Percentiles rank a stretch among this genome's conserved stretches.
phyloP scores from a whole-genome alignment of 2,329 filamentous ascomycete genomes.

The Penicillium paneum region DNA sequence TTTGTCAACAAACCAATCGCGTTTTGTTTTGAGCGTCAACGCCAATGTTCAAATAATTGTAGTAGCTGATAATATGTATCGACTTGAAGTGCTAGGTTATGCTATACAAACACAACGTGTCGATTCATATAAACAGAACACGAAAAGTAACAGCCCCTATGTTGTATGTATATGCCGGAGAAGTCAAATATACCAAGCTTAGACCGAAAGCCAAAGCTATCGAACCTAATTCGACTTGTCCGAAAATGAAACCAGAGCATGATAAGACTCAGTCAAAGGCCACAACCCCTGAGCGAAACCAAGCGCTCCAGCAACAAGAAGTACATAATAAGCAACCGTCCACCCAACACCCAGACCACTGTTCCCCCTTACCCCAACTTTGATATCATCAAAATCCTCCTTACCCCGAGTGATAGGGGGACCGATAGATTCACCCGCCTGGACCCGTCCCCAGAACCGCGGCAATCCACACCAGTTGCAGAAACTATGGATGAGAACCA shows the following conservation, averaged over 20 bases:
- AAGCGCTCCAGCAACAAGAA: constrained; percentile 69
- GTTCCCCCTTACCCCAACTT: constrained; percentile 25
- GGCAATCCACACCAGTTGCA: constrained; percentile 93
- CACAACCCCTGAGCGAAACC: constrained; percentile 71
- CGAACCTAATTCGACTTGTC: neutral
- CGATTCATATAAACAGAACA: neutral
- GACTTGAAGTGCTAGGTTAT: neutral
- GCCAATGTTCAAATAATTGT: too few species aligned
- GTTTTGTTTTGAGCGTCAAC: too few species aligned
- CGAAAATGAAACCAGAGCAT: constrained; percentile 37
- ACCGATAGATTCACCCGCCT: constrained; percentile 47
- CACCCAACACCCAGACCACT: constrained; percentile 51
- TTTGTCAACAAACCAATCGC: too few species aligned
- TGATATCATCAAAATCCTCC: constrained; percentile 33
- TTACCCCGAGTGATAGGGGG: constrained; percentile 39
- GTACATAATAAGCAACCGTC: constrained; percentile 74
- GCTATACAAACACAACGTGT: neutral
- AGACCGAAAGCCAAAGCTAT: neutral
- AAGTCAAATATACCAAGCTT: neutral
- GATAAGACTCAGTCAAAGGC: constrained; percentile 60
- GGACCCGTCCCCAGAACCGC: constrained; percentile 75
- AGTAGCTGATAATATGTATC: neutral
- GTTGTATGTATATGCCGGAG: neutral
- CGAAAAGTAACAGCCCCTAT: neutral
- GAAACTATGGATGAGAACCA: constrained; percentile 75